Conservation (phyloP, 2,329 filamentous ascomycete genomes). For the Apiospora aurea region DNA sequence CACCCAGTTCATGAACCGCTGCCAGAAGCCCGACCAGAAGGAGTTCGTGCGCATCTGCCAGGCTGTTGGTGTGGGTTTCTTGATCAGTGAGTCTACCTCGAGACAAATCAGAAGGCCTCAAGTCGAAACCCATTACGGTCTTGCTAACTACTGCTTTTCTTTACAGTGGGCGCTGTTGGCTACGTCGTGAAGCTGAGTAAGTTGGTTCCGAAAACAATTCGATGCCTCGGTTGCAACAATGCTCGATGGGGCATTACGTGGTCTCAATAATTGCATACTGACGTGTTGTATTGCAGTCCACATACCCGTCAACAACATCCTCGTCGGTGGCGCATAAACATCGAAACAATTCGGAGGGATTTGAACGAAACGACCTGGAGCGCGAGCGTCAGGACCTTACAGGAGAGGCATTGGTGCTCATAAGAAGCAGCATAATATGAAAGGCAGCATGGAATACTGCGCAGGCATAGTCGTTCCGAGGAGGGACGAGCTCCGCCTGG, state of each 20-base stretch:
- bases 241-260: background rate
- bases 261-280: background rate
- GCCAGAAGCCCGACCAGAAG: conserved; percentile 64
- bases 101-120: background rate
- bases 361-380: background rate
- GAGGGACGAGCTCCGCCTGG: background rate
- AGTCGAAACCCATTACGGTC: background rate
- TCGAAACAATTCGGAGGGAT: background rate
- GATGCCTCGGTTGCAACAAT: background rate
- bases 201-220: conserved; percentile 33
- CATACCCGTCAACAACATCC: conserved; percentile 74
- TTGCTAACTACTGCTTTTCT: conserved; percentile 50
- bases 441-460: conserved; percentile 2
- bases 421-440: background rate
- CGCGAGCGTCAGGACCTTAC: background rate
- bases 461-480: background rate
- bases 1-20: conserved; percentile 67
- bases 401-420: background rate
- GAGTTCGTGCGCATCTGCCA: conserved; percentile 61
- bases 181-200: conserved; percentile 75
- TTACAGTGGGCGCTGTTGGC: conserved; percentile 60
- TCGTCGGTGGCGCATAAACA: conserved; percentile 68
- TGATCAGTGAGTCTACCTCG: conserved; percentile 53
- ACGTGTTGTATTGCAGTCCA: conserved; percentile 55
- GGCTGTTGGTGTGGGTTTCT: conserved; percentile 73